Percentiles rank a stretch among this genome's conserved stretches.
Evolutionary conservation across 2,329 filamentous ascomycete species (phyloP).

Genomic region (Aspergillus sp.): DNA sequence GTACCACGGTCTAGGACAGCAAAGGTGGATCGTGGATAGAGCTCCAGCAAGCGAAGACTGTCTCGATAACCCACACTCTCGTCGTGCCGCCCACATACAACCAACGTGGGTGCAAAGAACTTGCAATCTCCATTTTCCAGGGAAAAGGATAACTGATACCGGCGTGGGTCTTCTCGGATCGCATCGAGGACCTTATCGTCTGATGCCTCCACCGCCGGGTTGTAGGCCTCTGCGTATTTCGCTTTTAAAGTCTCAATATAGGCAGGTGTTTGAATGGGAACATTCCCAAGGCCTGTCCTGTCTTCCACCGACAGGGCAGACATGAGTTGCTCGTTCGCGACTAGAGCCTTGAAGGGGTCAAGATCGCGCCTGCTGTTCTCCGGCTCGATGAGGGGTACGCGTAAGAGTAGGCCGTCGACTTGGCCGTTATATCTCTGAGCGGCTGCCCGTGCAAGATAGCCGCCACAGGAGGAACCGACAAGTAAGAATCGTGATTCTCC

Average conservation of each 20-base stretch:
- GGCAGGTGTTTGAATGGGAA: slow-evolving; percentile 27
- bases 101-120: slow-evolving; percentile 29
- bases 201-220: slow-evolving; percentile 20
- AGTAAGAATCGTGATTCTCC: slow-evolving; percentile 24
- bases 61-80: slow-evolving; percentile 29
- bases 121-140: slow-evolving; percentile 15
- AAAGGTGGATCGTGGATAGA: slow-evolving; percentile 27
- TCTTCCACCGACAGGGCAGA: slow-evolving; percentile 22
- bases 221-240: slow-evolving; percentile 18
- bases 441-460: slow-evolving; percentile 28
- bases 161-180: slow-evolving; percentile 26
- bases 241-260: slow-evolving; percentile 23
- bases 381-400: slow-evolving; percentile 29
- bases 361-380: slow-evolving; percentile 24
- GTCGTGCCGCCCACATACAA: slow-evolving; percentile 30
- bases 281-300: slow-evolving; percentile 22
- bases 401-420: slow-evolving; percentile 27
- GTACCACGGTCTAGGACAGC: slow-evolving; percentile 26
- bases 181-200: slow-evolving; percentile 23
- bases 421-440: slow-evolving; percentile 26
- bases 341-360: slow-evolving; percentile 24
- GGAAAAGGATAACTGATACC: slow-evolving; percentile 25
- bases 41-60: slow-evolving; percentile 27
- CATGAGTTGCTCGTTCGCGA: slow-evolving; percentile 25
- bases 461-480: slow-evolving; percentile 29